Percentiles rank a stretch among this genome's conserved stretches.
These are phyloP conservation scores for Hemileia vastatrix DNA, from an alignment of 1,284 basidiomycete species.

Conservation along the genomic window DNA sequence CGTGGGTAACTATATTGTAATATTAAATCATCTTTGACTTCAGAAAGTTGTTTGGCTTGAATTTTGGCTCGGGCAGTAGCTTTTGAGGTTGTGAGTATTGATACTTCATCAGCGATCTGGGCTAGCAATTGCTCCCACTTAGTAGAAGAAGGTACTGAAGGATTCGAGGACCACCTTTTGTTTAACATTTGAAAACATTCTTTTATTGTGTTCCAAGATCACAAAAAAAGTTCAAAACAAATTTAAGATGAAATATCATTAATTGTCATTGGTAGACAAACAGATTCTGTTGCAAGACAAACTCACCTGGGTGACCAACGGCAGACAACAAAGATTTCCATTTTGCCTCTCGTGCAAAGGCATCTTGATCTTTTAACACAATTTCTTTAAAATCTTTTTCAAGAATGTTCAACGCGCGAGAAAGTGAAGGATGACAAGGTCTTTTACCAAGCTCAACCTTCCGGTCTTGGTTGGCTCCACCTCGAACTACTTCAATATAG, in stretches of 20 bases:
- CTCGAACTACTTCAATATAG: slow-evolving; percentile 74
- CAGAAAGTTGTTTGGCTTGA: slow-evolving; percentile 36
- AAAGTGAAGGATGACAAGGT: slow-evolving; percentile 59
- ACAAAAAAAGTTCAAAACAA: background rate
- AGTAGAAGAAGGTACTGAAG: background rate
- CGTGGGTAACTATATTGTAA: slow-evolving; percentile 94
- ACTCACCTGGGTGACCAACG: slow-evolving; percentile 56
- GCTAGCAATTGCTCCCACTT: slow-evolving; percentile 1
- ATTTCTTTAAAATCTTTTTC: slow-evolving; percentile 57
- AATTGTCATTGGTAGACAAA: background rate
- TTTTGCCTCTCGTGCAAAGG: slow-evolving; percentile 62
- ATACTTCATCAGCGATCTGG: background rate
- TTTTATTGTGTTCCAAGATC: background rate
- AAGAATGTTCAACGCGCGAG: slow-evolving; percentile 50
- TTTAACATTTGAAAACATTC: background rate
- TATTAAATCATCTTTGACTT: slow-evolving; percentile 71
- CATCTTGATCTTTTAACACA: slow-evolving; percentile 75
- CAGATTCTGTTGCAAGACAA: background rate
- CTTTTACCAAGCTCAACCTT: slow-evolving; percentile 64
- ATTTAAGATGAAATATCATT: background rate
- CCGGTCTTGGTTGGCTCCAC: slow-evolving; percentile 67
- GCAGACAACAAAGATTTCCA: slow-evolving; percentile 66
- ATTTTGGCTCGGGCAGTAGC: slow-evolving; percentile 8
- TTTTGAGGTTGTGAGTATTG: background rate
- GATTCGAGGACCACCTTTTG: background rate